A percentile compares a stretch with the other conserved stretches of the same genome.
Evolutionary conservation across 371 early-diverging fungal genomes (phyloP).

Genomic region (Mortierella sp.): DNA sequence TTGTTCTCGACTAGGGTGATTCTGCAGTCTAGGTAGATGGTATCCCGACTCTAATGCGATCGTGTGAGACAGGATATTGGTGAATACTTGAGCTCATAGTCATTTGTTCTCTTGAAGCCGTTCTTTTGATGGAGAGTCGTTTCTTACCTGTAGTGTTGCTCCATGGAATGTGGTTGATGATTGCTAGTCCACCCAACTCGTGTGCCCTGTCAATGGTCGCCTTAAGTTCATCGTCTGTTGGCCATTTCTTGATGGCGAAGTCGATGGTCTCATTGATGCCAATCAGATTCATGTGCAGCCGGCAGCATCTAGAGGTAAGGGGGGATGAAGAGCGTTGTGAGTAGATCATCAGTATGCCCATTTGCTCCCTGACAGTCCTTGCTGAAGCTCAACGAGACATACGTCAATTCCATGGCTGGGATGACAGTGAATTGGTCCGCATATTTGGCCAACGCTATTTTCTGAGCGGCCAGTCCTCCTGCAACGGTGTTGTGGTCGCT

Average conservation of each 20-base stretch:
- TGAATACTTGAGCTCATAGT: not conserved
- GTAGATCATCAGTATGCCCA: slow-evolving; percentile 11
- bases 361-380: not conserved
- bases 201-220: slow-evolving; percentile 70
- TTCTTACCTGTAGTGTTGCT: slow-evolving; percentile 67
- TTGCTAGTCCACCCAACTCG: slow-evolving; percentile 76
- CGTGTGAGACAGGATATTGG: too few species aligned
- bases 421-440: slow-evolving; percentile 72
- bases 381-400: slow-evolving; percentile 18
- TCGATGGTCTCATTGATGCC: slow-evolving; percentile 76
- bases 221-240: slow-evolving; percentile 73
- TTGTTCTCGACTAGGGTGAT: slow-evolving; percentile 71
- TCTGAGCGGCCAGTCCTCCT: slow-evolving; percentile 74
- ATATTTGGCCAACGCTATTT: slow-evolving; percentile 65
- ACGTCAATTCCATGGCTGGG: slow-evolving; percentile 79
- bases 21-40: slow-evolving; percentile 67
- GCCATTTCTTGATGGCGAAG: slow-evolving; percentile 61
- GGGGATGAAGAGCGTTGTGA: too few species aligned
- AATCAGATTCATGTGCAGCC: slow-evolving; percentile 83
- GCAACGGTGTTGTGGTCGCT: slow-evolving; percentile 79
- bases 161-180: slow-evolving; percentile 87
- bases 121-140: too few species aligned
- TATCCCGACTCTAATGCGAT: slow-evolving; percentile 65
- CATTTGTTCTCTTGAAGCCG: too few species aligned
- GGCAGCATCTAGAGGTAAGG: slow-evolving; percentile 74